Conservation (phyloP, 2,329 filamentous ascomycete species). For the Coccinonectria pachysandricola region DNA sequence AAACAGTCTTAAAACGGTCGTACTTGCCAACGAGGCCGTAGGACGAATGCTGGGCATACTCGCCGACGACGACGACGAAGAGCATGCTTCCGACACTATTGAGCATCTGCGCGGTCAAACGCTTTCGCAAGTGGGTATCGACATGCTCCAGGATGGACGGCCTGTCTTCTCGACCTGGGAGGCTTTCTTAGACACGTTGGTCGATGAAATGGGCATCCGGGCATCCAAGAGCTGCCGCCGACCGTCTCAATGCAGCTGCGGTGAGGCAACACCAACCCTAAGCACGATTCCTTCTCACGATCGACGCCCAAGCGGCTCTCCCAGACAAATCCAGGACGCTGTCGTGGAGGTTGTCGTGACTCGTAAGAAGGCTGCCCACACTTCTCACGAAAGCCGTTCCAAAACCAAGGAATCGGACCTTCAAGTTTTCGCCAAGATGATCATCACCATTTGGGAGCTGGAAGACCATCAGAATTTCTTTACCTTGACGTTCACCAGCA, state of each 20-base stretch:
- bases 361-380: slow-evolving; percentile 32
- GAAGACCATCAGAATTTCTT: slow-evolving; percentile 59
- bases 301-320: slow-evolving; percentile 17
- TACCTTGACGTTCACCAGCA: slow-evolving; percentile 64
- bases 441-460: slow-evolving; percentile 63
- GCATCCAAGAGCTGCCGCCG: slow-evolving; percentile 14
- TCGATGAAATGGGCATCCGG: slow-evolving; percentile 30
- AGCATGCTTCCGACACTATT: slow-evolving; percentile 34
- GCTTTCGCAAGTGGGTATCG: slow-evolving; percentile 60
- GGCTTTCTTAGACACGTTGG: slow-evolving; percentile 44
- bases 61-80: slow-evolving; percentile 27
- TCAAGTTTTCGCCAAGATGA: slow-evolving; percentile 58
- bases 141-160: slow-evolving; percentile 58
- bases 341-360: slow-evolving; percentile 59
- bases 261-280: slow-evolving; percentile 29
- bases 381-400: slow-evolving; percentile 24
- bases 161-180: slow-evolving; percentile 52
- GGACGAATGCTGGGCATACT: slow-evolving; percentile 55
- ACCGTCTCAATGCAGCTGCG: slow-evolving; percentile 13
- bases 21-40: slow-evolving; percentile 68
- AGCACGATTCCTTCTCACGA: slow-evolving; percentile 20
- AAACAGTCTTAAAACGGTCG: slow-evolving; percentile 56
- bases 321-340: slow-evolving; percentile 42
- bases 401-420: slow-evolving; percentile 27
- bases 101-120: slow-evolving; percentile 56